phyloP scores from a whole-genome alignment of 176 grass and related monocot species.

The Coix lacrymajobi region DNA sequence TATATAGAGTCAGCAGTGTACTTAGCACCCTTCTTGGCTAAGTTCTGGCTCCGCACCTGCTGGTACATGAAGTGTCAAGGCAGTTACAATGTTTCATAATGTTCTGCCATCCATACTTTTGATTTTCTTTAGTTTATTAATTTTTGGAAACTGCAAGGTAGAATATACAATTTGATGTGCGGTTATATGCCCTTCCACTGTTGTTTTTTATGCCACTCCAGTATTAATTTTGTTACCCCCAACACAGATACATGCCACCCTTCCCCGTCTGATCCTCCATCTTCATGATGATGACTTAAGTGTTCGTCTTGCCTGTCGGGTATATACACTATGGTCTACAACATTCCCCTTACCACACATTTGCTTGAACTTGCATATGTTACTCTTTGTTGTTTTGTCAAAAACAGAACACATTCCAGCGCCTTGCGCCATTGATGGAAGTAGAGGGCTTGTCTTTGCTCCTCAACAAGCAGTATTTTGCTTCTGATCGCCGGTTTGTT shows the following conservation, averaged over 20 bases:
- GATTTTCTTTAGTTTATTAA: background rate
- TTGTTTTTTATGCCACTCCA: slow-evolving; percentile 1
- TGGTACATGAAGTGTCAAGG: slow-evolving; percentile 5
- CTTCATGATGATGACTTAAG: slow-evolving; percentile 50
- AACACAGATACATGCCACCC: slow-evolving; percentile 53
- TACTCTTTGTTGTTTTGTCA: slow-evolving; percentile 13
- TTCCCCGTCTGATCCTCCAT: slow-evolving; percentile 65
- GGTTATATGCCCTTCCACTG: background rate
- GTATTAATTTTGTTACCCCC: background rate
- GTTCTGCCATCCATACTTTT: background rate
- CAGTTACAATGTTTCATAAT: background rate
- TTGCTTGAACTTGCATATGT: slow-evolving; percentile 19
- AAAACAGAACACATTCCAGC: slow-evolving; percentile 78
- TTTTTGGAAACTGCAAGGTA: background rate
- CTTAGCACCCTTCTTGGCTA: background rate
- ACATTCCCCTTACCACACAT: background rate
- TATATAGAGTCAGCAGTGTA: background rate
- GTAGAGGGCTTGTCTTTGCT: slow-evolving; percentile 62
- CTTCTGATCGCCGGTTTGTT: slow-evolving; percentile 83
- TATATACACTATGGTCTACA: slow-evolving; percentile 13
- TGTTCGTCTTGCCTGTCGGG: slow-evolving; percentile 78
- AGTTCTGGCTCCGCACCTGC: background rate
- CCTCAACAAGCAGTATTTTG: slow-evolving; percentile 80
- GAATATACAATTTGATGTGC: background rate
- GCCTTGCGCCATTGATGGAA: slow-evolving; percentile 74